Evolutionary conservation across 2,329 filamentous ascomycete species (phyloP), one percentile per base, ranked within the genome.

Genomic region (Aureobasidium sp.): DNA sequence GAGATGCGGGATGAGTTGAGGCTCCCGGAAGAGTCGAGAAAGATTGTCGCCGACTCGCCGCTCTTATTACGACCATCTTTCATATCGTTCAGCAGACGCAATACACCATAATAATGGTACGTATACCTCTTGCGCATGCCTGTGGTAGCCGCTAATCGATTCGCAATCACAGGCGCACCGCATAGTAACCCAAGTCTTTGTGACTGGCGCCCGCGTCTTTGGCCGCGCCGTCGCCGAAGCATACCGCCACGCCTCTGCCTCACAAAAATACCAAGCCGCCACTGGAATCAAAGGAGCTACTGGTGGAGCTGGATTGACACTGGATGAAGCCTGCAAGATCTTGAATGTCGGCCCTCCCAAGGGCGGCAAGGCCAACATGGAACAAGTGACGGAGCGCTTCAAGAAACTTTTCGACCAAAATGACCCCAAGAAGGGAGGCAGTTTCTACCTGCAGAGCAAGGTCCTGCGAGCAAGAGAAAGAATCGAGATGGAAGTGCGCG

Each of bases 371-470:
- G 82, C 87, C 64, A 89, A 92, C 73, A 79, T 92, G 73, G 89
- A 92, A 69, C 82, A 88, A 67, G 86, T 96, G 61, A 87, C 89
- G 77, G 86, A 88, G 68, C 84, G 91, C 60, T 99, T 97, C 82
- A 97, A 97, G 84, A 86, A 88, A 67, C 79, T 99, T 52, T 99
- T 97, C 74, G 94, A 99, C 76, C 80, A 85, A 69, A 99, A 99
- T 78, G 90, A 99, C 67, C 93, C 94, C 12, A 83, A 95, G 76
- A 96, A 96, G 72, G 94, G 94, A 39, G 94, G 94, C 59, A 97
- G 91, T 71, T 99, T 99, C 77, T 99, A 99, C 76, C 82, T 99
- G 53, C 94, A 99, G 78, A 97, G 93, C 82, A 99, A 99, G 79
- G 86, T 99, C 61, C 78, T 97, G 68, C 83, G 94, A 65, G 94